phyloP scores from a whole-genome alignment of 768 basidiomycete genomes.

The Strobilomyces dryophilus region DNA sequence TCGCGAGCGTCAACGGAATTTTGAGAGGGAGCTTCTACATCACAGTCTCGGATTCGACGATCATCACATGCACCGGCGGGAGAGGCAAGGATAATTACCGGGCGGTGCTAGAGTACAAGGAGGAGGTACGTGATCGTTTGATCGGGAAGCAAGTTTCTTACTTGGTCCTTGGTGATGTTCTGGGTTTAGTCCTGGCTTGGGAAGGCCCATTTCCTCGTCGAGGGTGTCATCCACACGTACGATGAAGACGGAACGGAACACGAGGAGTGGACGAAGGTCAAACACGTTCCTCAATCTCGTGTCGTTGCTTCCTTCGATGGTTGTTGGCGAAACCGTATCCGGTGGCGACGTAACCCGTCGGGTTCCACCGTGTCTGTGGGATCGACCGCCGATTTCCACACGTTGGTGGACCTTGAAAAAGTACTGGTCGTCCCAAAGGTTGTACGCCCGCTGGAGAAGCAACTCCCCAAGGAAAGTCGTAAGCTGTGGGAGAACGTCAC shows the following conservation, averaged over 20 bases:
- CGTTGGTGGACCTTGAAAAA: conserved; percentile 72
- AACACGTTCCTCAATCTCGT: conserved; percentile 79
- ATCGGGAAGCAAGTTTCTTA: not conserved
- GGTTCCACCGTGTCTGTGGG: conserved; percentile 45
- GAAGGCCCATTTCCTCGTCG: conserved; percentile 75
- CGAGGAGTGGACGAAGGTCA: conserved; percentile 78
- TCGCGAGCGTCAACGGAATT: conserved; percentile 88
- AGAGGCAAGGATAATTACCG: conserved; percentile 61
- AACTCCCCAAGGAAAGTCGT: conserved; percentile 77
- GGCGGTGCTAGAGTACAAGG: conserved; percentile 90
- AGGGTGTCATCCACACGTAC: conserved; percentile 87
- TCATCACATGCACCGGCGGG: conserved; percentile 77
- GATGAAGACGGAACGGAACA: conserved; percentile 58
- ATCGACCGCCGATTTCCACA: conserved; percentile 48
- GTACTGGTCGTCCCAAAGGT: conserved; percentile 74
- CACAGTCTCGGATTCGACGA: conserved; percentile 74
- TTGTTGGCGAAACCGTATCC: conserved; percentile 78
- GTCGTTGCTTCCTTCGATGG: conserved; percentile 85
- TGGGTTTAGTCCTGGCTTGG: conserved; percentile 77
- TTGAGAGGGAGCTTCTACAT: conserved; percentile 89
- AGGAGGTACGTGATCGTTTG: conserved; percentile 63
- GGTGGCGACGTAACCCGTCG: conserved; percentile 64
- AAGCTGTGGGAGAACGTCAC: conserved; percentile 88
- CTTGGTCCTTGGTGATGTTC: not conserved
- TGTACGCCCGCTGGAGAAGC: conserved; percentile 78